Evolutionary conservation across 2,329 filamentous ascomycete species (phyloP), one percentile per base, ranked within the genome.

Genomic region (Apiospora hydei): DNA sequence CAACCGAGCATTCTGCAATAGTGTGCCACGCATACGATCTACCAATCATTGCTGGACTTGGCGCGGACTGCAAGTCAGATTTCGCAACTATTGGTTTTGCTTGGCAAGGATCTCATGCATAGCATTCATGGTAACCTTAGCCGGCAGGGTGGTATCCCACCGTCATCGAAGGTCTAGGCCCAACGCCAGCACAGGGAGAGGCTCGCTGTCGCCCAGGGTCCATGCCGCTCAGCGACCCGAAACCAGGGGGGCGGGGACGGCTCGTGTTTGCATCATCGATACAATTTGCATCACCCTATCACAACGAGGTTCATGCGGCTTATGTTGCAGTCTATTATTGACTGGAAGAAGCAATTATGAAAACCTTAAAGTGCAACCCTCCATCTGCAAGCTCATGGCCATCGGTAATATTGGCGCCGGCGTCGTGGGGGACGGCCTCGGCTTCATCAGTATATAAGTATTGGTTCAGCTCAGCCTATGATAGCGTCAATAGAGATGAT

Each of bases 61-160:
- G 34, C 57, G 10, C 6, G 34, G 18, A 41, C n/a, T 64, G 57
- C 57, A 41, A 38, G 34, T 64, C 57, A n/a, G 34, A n/a, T 64
- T n/a, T 41, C 34, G 57, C 57, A 24, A 41, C 57, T 41, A 64
- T 64, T 64, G 34, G 34, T n/a, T 41, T 64, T n/a, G 16, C 57
- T 64, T 64, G 57, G 34, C 57, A 64, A 41, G 18, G 57, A 10
- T 64, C 30, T 64, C 34, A 38, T 38, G 30, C 57, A n/a, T 8
- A n/a, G 21, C 14, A 41, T 21, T 6, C 34, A 64, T 41, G 18
- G 21, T 16, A 3, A 34, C 21, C 11, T 64, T 41, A 64, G 4
- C 30, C 57, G 30, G 34, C 34, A 30, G 57, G 57, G 30, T 41
- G 30, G 13, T 41, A 41, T 38, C 57, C 21, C 10, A 13, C 34